Conservation (phyloP, 2,329 filamentous ascomycete species). For the Aspergillus aculeatus region DNA sequence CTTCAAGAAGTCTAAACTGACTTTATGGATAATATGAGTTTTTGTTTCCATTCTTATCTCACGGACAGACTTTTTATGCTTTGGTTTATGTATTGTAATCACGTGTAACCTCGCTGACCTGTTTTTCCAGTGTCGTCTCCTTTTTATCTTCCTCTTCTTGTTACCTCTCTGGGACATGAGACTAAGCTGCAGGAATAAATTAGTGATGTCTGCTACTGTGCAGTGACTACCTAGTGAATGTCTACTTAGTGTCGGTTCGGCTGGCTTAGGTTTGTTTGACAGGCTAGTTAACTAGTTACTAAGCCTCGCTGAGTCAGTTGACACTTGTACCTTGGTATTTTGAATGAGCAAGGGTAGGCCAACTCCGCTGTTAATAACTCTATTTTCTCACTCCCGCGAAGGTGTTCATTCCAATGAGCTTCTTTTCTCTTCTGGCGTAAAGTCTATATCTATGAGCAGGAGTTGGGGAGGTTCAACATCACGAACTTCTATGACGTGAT, state of each 20-base stretch:
- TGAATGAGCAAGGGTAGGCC: neutral
- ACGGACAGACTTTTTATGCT: neutral
- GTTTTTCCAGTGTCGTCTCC: neutral
- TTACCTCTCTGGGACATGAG: neutral
- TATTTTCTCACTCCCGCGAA: neutral
- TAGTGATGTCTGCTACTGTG: neutral
- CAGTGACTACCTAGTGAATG: neutral
- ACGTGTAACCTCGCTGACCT: neutral
- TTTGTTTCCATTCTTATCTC: neutral
- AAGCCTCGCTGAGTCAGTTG: neutral
- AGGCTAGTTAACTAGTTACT: no score
- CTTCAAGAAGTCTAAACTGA: neutral
- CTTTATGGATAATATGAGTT: neutral
- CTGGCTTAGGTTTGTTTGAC: no score
- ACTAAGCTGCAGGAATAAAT: neutral
- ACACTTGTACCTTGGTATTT: neutral
- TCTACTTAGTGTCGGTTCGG: no score
- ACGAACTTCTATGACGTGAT: neutral
- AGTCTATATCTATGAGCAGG: neutral
- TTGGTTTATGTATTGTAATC: neutral
- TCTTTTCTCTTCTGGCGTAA: neutral
- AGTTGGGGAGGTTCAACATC: neutral
- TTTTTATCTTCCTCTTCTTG: no score
- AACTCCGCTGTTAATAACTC: slow-evolving; percentile 7
- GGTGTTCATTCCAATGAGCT: neutral